A percentile compares a stretch with the other conserved stretches of the same genome.
Evolutionary conservation across 2,329 filamentous ascomycete species (phyloP).

Genomic region (Gnomoniopsis sp.): DNA sequence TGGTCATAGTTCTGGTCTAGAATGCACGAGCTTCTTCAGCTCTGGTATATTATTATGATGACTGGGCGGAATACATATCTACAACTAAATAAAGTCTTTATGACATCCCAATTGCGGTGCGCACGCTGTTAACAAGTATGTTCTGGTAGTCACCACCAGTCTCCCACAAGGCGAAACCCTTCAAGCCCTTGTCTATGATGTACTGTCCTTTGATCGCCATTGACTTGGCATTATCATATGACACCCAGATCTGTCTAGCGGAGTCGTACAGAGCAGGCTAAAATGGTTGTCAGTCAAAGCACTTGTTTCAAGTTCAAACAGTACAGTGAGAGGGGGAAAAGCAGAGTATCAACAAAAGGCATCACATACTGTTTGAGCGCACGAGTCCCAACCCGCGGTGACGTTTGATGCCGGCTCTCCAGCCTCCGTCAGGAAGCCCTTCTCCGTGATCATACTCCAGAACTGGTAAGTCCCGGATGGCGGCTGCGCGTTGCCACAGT

Average conservation of each 20-base stretch:
- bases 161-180: slow-evolving; percentile 19
- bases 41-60: too few relatives aligned
- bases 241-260: slow-evolving; percentile 11
- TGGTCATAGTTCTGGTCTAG: too few relatives aligned
- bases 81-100: neutral
- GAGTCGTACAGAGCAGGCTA: slow-evolving; percentile 18
- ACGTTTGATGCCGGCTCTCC: slow-evolving; percentile 15
- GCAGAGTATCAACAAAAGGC: neutral
- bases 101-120: slow-evolving; percentile 7
- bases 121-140: slow-evolving; percentile 14
- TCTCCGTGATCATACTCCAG: slow-evolving; percentile 19
- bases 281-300: neutral
- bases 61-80: too few relatives aligned
- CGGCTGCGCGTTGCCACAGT: slow-evolving; percentile 16
- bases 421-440: slow-evolving; percentile 14
- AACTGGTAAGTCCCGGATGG: slow-evolving; percentile 16
- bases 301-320: too few relatives aligned
- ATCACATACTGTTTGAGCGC: slow-evolving; percentile 18
- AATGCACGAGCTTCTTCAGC: too few relatives aligned
- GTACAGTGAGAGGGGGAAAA: too few relatives aligned
- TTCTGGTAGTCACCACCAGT: slow-evolving; percentile 20
- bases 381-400: slow-evolving; percentile 11
- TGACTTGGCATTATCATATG: slow-evolving; percentile 19
- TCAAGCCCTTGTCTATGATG: slow-evolving; percentile 11
- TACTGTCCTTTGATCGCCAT: slow-evolving; percentile 17